Evolutionary conservation across 768 basidiomycete species (phyloP).

Genomic region (Tricholoma bakamatsutake): DNA sequence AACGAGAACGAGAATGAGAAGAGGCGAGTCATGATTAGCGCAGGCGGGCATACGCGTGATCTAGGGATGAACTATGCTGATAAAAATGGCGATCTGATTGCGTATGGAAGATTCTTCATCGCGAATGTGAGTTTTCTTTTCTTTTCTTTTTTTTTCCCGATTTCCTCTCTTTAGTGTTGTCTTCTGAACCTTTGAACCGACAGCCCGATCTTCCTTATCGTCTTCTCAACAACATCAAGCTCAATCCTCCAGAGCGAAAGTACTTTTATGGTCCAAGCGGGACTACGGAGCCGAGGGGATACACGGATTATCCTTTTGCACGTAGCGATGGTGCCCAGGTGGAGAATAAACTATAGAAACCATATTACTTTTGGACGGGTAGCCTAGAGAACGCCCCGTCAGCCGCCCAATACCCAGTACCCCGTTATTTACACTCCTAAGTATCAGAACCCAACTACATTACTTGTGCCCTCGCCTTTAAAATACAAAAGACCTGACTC

Average conservation of each 20-base stretch:
- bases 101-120: constrained; percentile 32
- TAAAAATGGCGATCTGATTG: constrained; percentile 24
- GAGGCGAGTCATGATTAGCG: constrained; percentile 22
- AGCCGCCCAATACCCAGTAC: too few relatives aligned
- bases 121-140: constrained; percentile 26
- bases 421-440: too few relatives aligned
- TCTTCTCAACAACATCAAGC: constrained; percentile 19
- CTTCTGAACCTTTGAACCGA: not conserved
- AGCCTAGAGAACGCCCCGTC: too few relatives aligned
- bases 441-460: too few relatives aligned
- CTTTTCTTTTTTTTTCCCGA: not conserved
- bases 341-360: too few relatives aligned
- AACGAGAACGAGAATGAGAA: not conserved
- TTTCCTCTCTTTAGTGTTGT: too few relatives aligned
- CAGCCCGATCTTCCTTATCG: constrained; percentile 31
- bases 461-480: too few relatives aligned
- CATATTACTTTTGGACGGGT: too few relatives aligned
- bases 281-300: constrained; percentile 21
- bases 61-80: constrained; percentile 25
- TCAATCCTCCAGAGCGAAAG: constrained; percentile 20
- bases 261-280: constrained; percentile 20
- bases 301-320: constrained; percentile 21
- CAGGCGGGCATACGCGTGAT: constrained; percentile 30
- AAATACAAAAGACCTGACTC: too few relatives aligned
- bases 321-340: too few relatives aligned